Conservation (phyloP, 2,329 filamentous ascomycete genomes). For the Botrytis medusae region DNA sequence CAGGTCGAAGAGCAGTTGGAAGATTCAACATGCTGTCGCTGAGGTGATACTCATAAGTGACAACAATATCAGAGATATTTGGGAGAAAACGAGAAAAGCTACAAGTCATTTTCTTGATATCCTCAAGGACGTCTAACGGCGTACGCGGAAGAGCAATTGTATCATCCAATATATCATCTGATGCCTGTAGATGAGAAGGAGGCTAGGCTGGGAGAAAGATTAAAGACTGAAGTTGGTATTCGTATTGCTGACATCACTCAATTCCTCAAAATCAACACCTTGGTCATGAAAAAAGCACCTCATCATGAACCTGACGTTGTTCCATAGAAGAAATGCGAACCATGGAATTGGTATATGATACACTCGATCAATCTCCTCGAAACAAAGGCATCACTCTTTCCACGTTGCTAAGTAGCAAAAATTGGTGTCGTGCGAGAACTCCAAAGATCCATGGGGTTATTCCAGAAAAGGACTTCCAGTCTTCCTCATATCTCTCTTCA, state of each 20-base stretch:
- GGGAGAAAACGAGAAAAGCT: background rate
- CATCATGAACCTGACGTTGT: background rate
- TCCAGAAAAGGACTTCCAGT: background rate
- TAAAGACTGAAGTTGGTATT: background rate
- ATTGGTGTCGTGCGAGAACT: too few relatives aligned
- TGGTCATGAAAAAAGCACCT: background rate
- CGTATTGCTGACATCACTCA: background rate
- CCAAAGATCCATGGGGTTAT: background rate
- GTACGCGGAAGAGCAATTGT: background rate
- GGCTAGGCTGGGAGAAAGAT: background rate
- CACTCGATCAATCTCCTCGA: background rate
- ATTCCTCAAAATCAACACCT: background rate
- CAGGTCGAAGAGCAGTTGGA: background rate
- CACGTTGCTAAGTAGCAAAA: slow-evolving; percentile 8
- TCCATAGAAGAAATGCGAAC: background rate
- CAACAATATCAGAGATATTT: background rate
- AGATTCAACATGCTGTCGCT: background rate
- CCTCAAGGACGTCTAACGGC: background rate
- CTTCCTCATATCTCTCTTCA: background rate
- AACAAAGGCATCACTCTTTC: background rate
- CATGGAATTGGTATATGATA: background rate
- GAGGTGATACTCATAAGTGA: background rate
- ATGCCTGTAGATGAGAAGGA: background rate
- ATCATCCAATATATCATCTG: background rate
- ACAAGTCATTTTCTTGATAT: background rate